These are phyloP conservation scores for Hypoxylon rickii DNA, from an alignment of 495 filamentous ascomycete species.

Conservation along the genomic window DNA sequence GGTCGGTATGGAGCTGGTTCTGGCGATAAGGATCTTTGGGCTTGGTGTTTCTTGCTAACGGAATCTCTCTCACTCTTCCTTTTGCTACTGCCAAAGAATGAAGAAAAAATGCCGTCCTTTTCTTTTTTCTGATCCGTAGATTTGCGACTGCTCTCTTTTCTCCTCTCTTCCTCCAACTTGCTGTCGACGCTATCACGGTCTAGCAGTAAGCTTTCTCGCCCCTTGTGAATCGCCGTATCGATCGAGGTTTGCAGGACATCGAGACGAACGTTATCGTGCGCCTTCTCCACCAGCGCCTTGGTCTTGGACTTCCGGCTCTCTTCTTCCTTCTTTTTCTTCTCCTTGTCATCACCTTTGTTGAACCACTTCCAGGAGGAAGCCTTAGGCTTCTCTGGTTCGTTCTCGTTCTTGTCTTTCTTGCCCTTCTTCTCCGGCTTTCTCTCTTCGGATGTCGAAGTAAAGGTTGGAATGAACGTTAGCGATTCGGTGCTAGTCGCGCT, in stretches of 20 bases:
- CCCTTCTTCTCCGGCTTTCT: constrained; percentile 70
- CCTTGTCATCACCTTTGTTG: constrained; percentile 63
- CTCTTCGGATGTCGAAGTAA: constrained; percentile 63
- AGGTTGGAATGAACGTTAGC: constrained; percentile 82
- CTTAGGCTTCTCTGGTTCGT: constrained; percentile 44
- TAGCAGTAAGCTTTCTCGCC: constrained; percentile 81
- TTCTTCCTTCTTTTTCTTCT: constrained; percentile 63
- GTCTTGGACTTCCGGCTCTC: constrained; percentile 61
- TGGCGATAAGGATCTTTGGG: constrained; percentile 74
- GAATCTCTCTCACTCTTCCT: constrained; percentile 78
- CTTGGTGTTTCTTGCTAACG: constrained; percentile 70
- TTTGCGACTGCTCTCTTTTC: constrained; percentile 78
- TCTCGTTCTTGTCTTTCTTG: constrained; percentile 63
- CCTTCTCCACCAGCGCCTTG: constrained; percentile 56
- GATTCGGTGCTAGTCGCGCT: constrained; percentile 70
- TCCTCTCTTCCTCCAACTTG: constrained; percentile 79
- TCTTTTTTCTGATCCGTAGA: constrained; percentile 85
- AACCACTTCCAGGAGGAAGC: constrained; percentile 43
- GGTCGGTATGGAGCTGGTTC: constrained; percentile 71
- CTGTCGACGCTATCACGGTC: constrained; percentile 75
- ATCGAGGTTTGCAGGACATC: constrained; percentile 84
- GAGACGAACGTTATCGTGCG: constrained; percentile 75
- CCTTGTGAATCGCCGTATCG: constrained; percentile 60
- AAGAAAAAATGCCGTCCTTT: constrained; percentile 82
- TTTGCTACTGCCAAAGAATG: constrained; percentile 83